Percentiles rank a stretch among this genome's conserved stretches.
phyloP scores from a whole-genome alignment of 306 rosid genomes.

The Prunus mongolica region DNA sequence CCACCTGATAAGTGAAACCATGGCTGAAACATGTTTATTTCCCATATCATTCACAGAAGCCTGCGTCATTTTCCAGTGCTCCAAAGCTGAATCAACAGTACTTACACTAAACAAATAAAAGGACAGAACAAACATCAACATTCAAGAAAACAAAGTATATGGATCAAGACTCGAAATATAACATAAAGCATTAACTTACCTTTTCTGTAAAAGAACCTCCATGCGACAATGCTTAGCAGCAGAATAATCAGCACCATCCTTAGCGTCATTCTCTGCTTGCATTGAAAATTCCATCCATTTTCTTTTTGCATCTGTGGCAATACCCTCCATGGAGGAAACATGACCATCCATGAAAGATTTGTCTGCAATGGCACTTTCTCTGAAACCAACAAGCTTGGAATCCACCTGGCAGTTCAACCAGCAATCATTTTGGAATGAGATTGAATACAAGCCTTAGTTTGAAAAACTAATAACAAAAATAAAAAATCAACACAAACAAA shows the following conservation, averaged over 20 bases:
- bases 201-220: constrained; percentile 74
- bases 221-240: constrained; percentile 88
- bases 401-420: constrained; percentile 59
- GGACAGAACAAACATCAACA: neutral
- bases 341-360: constrained; percentile 77
- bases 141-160: neutral
- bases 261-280: constrained; percentile 69
- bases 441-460: neutral
- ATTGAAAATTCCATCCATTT: constrained; percentile 78
- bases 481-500: constrained; percentile 20
- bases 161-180: neutral
- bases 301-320: constrained; percentile 67
- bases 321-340: constrained; percentile 61
- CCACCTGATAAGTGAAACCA: constrained; percentile 73
- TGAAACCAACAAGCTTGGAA: constrained; percentile 61
- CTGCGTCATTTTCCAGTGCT: constrained; percentile 58
- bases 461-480: neutral
- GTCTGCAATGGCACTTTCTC: constrained; percentile 55
- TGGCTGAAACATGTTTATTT: constrained; percentile 44
- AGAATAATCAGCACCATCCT: constrained; percentile 69
- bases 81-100: constrained; percentile 52
- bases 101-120: constrained; percentile 35
- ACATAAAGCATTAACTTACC: constrained; percentile 31
- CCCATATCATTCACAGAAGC: constrained; percentile 63
- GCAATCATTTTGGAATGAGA: neutral